A percentile compares a stretch with the other conserved stretches of the same genome.
phyloP scores from a whole-genome alignment of 805 yeast genomes.

The Middelhovenomyces tepae region DNA sequence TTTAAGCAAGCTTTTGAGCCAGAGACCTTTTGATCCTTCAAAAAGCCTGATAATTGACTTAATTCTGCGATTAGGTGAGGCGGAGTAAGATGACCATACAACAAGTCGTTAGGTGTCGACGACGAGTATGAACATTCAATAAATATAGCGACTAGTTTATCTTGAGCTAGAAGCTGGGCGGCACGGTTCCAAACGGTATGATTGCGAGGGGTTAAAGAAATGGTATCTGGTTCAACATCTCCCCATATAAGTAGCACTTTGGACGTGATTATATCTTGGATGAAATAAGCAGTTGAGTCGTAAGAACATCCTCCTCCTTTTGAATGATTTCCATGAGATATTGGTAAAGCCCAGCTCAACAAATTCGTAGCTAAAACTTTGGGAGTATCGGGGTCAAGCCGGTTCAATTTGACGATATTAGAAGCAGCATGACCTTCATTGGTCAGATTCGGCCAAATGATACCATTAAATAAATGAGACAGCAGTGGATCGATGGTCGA shows the following conservation, averaged over 20 bases:
- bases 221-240: slow-evolving; percentile 65
- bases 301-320: slow-evolving; percentile 20
- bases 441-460: slow-evolving; percentile 70
- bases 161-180: slow-evolving; percentile 36
- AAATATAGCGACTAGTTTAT: slow-evolving; percentile 44
- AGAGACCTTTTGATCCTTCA: too few relatives aligned
- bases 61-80: slow-evolving; percentile 51
- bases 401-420: slow-evolving; percentile 9
- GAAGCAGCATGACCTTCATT: slow-evolving; percentile 18
- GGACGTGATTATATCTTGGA: slow-evolving; percentile 31
- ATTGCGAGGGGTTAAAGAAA: slow-evolving; percentile 34
- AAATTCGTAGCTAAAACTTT: slow-evolving; percentile 12
- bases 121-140: slow-evolving; percentile 69
- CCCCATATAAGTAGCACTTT: slow-evolving; percentile 60
- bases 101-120: slow-evolving; percentile 35
- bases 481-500: slow-evolving; percentile 46
- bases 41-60: slow-evolving; percentile 15
- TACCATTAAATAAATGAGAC: slow-evolving; percentile 58
- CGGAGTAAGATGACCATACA: slow-evolving; percentile 82
- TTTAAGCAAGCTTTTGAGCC: slow-evolving; percentile 22
- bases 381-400: slow-evolving; percentile 7
- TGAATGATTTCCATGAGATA: slow-evolving; percentile 23
- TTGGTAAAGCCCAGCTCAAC: slow-evolving; percentile 13
- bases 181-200: slow-evolving; percentile 48
- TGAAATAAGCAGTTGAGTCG: slow-evolving; percentile 49